Conservation (phyloP, 2,329 filamentous ascomycete species). For the Dactylellina leptospora region DNA sequence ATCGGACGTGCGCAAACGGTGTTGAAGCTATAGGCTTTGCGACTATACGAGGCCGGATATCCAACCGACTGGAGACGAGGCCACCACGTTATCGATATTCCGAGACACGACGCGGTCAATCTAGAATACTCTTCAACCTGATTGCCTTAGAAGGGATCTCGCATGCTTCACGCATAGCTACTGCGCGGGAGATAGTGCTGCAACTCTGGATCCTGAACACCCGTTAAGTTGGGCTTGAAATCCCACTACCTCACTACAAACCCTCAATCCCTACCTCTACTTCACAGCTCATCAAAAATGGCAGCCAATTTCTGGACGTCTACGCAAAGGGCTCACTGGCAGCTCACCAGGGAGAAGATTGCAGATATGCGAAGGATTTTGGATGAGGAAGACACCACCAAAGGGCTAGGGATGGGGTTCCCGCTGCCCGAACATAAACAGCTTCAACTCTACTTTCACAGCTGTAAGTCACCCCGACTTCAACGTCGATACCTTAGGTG, state of each 20-base stretch:
- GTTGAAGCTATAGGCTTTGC: no score
- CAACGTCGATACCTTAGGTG: background rate
- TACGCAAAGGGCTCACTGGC: conserved; percentile 88
- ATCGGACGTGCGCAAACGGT: no score
- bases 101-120: conserved; percentile 3
- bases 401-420: conserved; percentile 74
- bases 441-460: conserved; percentile 89
- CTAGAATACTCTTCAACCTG: no score
- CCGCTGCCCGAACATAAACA: conserved; percentile 82
- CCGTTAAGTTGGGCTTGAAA: background rate
- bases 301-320: conserved; percentile 97
- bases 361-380: conserved; percentile 77
- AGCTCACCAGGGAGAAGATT: conserved; percentile 84
- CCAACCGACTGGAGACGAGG: no score
- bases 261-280: background rate
- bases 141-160: no score
- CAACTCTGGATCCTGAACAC: background rate
- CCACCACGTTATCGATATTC: background rate
- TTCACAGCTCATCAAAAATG: conserved; percentile 66
- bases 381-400: conserved; percentile 76
- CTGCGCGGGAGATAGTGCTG: background rate
- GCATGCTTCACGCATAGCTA: no score
- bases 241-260: no score
- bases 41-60: no score
- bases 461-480: conserved; percentile 69